phyloP scores from a whole-genome alignment of 371 early-diverging fungal species.

The Rhizopus delemar region DNA sequence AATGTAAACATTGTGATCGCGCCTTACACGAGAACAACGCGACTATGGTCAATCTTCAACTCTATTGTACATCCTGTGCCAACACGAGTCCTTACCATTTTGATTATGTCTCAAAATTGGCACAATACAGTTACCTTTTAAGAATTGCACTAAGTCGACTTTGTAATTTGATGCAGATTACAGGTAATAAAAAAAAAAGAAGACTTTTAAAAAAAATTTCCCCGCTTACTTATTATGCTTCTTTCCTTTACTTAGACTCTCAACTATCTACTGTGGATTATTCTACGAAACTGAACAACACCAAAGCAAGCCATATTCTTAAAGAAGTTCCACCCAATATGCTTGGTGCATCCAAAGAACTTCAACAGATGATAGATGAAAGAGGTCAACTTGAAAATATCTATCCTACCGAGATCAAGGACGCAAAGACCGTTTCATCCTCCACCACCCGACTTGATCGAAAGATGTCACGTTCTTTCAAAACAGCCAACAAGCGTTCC shows the following conservation, averaged over 20 bases:
- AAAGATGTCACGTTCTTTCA: conserved; percentile 63
- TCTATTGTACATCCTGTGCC: not conserved
- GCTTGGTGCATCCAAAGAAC: conserved; percentile 24
- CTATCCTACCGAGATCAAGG: conserved; percentile 53
- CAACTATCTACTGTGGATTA: conserved; percentile 47
- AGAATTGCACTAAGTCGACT: conserved; percentile 84
- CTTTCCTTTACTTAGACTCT: conserved; percentile 19
- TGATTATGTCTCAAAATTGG: conserved; percentile 76
- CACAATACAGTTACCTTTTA: conserved; percentile 88
- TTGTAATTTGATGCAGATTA: conserved; percentile 71
- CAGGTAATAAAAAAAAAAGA: conserved; percentile 39
- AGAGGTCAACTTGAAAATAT: conserved; percentile 8
- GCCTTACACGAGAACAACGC: conserved; percentile 30
- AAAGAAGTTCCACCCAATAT: conserved; percentile 20
- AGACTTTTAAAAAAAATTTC: too few relatives aligned
- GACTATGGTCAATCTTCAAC: not conserved
- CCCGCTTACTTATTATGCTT: not conserved
- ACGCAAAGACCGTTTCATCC: conserved; percentile 45
- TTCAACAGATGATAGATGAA: conserved; percentile 24
- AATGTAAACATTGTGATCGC: conserved; percentile 68
- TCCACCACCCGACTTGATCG: conserved; percentile 59
- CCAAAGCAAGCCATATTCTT: not conserved
- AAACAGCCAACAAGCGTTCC: conserved; percentile 53
- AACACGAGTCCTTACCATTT: conserved; percentile 26
- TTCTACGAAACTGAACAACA: conserved; percentile 29